Base-by-base conservation (phyloP, 352 stramenopile species). In the Phytopythium aichiense region DNA sequence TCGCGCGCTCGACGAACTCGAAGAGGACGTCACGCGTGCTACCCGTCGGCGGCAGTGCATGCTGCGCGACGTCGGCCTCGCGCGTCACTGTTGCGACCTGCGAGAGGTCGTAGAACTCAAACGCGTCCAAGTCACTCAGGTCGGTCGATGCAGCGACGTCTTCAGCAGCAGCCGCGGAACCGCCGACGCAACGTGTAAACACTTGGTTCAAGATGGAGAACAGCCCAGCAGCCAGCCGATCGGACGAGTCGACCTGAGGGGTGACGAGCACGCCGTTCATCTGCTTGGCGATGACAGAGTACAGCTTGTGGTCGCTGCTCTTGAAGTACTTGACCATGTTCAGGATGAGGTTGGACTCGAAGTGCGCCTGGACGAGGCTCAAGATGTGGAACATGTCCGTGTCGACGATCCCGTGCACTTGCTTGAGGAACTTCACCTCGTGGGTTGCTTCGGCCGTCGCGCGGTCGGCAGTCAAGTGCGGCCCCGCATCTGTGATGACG, bases 271-370 rank as follows among this genome's bases (percentile, higher is more conserved):
- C 80, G 63, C 80, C 80, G 46, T 72, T 65, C 46, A 89, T 82
- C 46, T 77, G 71, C 65, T 83, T 87, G 11, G 78, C 76, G 25
- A 89, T 68, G 23, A 73, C 77, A 4, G 74, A 73, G 67, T 86
- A 88, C 55, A 88, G 67, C 23, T 64, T 60, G 60, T 87, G 72
- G 59, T 87, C 76, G 31, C 61, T 76, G 61, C 72, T 72, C 56
- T 80, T 75, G 56, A 77, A 25, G 71, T 86, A 87, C 65, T 90
- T 88, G 69, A 90, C 49, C n/a, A 87, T 52, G 31, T 74, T 89
- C 0, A 88, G 68, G 28, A 89, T 78, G 33, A 90, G 73, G 25
- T 74, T 77, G 2, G 71, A 65, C 12, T 76, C 68, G 37, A 88
- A 88, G 56, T 88, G 76, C 5, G 67, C 61, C n/a, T 80, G 57